Evolutionary conservation across 805 yeast species (phyloP).

Genomic region (Grigorovia humatica): DNA sequence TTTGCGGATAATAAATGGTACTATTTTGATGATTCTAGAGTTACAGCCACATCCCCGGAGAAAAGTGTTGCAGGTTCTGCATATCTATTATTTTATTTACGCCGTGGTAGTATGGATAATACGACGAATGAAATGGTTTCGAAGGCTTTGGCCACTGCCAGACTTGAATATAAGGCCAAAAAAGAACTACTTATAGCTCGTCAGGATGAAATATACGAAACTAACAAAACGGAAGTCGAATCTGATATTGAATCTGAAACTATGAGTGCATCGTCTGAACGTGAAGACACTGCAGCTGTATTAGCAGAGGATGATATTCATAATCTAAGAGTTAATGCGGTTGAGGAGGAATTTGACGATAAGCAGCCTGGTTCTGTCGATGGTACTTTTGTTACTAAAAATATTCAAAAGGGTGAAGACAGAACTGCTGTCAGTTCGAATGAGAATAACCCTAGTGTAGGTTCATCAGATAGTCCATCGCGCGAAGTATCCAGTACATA

Average conservation of each 20-base stretch:
- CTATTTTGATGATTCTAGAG: conserved; percentile 80
- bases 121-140: conserved; percentile 23
- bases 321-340: background rate
- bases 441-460: background rate
- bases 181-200: conserved; percentile 14
- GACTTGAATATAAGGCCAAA: conserved; percentile 24
- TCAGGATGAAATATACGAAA: conserved; percentile 21
- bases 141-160: conserved; percentile 34
- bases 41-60: conserved; percentile 47
- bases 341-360: background rate
- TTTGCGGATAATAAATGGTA: conserved; percentile 75
- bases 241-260: conserved; percentile 3
- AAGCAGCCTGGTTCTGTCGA: background rate
- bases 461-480: background rate
- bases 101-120: conserved; percentile 25
- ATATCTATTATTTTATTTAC: conserved; percentile 73
- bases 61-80: conserved; percentile 69
- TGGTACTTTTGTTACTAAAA: background rate
- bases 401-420: background rate
- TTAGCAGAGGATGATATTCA: background rate
- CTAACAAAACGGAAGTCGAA: conserved; percentile 13
- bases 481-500: conserved; percentile 6
- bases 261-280: conserved; percentile 2
- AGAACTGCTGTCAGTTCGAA: background rate
- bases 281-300: background rate